Conservation (phyloP, 1,284 basidiomycete species). For the Ganoderma boninense region DNA sequence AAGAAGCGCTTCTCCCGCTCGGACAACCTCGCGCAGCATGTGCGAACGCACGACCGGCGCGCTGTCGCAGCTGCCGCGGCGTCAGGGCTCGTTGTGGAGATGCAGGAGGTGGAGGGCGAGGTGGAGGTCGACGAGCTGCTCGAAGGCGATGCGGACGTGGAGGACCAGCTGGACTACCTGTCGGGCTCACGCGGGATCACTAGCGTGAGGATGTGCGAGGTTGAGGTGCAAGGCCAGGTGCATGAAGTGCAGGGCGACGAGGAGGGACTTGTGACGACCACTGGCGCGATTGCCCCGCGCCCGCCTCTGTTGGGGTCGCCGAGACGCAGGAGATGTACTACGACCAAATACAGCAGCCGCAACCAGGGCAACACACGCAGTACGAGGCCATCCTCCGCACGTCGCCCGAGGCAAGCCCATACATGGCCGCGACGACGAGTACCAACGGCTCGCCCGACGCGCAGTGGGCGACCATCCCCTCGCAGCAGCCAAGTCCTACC, state of each 20-base stretch:
- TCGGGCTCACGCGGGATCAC: conserved; percentile 35
- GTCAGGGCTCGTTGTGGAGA: conserved; percentile 34
- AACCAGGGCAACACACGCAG: neutral
- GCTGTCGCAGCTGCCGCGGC: conserved; percentile 35
- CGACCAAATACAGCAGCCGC: conserved; percentile 5
- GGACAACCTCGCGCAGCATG: conserved; percentile 87
- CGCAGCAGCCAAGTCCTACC: conserved; percentile 8
- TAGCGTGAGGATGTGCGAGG: conserved; percentile 63
- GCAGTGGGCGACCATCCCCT: conserved; percentile 45
- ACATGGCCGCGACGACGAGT: conserved; percentile 18
- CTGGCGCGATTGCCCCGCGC: conserved; percentile 25
- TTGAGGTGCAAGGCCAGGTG: conserved; percentile 65
- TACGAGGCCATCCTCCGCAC: conserved; percentile 31
- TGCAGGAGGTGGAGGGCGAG: conserved; percentile 27
- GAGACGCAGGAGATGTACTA: conserved; percentile 35
- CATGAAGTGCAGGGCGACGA: conserved; percentile 68
- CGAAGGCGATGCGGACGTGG: conserved; percentile 35
- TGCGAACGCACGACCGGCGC: conserved; percentile 75
- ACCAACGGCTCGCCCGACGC: conserved; percentile 44
- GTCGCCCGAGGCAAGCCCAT: conserved; percentile 15
- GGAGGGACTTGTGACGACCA: conserved; percentile 57
- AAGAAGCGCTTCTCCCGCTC: conserved; percentile 84
- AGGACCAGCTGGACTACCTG: conserved; percentile 42
- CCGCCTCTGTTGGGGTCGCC: conserved; percentile 16
- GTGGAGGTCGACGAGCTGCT: conserved; percentile 26